Conservation (phyloP, 768 basidiomycete species). For the Strobilomyces confusus region DNA sequence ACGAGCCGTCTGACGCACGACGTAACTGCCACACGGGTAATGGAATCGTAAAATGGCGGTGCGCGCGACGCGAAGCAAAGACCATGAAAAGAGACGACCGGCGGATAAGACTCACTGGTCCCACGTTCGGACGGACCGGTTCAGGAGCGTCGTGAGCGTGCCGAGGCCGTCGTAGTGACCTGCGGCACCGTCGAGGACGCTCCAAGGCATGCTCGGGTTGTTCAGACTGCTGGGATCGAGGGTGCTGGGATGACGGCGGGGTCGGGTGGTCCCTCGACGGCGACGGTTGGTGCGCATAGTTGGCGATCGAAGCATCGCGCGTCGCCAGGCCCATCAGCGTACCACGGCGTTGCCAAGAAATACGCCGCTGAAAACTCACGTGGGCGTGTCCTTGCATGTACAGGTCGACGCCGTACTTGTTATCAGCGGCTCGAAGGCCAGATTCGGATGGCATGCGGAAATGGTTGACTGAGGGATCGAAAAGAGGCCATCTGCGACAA, state of each 20-base stretch:
- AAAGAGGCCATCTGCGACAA: neutral
- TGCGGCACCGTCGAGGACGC: slow-evolving; percentile 24
- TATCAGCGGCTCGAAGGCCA: slow-evolving; percentile 29
- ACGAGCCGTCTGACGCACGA: no score
- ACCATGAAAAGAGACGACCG: neutral
- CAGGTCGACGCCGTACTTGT: no score
- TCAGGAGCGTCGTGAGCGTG: neutral
- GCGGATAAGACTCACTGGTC: slow-evolving; percentile 9
- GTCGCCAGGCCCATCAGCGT: neutral
- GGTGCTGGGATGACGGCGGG: slow-evolving; percentile 1
- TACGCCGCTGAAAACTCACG: slow-evolving; percentile 6
- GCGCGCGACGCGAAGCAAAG: neutral
- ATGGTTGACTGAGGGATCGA: slow-evolving; percentile 19
- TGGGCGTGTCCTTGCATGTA: slow-evolving; percentile 29
- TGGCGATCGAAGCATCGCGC: slow-evolving; percentile 25
- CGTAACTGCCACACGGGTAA: no score
- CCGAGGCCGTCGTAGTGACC: slow-evolving; percentile 29
- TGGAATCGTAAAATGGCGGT: neutral
- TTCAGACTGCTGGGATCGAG: slow-evolving; percentile 23
- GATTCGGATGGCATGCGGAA: slow-evolving; percentile 26
- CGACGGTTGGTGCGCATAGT: slow-evolving; percentile 11
- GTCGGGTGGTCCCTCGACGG: neutral
- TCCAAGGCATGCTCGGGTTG: slow-evolving; percentile 25
- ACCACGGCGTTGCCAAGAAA: neutral
- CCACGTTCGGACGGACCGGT: slow-evolving; percentile 5